Conservation (phyloP, 768 basidiomycete species). For the Collybiopsis confluens region DNA sequence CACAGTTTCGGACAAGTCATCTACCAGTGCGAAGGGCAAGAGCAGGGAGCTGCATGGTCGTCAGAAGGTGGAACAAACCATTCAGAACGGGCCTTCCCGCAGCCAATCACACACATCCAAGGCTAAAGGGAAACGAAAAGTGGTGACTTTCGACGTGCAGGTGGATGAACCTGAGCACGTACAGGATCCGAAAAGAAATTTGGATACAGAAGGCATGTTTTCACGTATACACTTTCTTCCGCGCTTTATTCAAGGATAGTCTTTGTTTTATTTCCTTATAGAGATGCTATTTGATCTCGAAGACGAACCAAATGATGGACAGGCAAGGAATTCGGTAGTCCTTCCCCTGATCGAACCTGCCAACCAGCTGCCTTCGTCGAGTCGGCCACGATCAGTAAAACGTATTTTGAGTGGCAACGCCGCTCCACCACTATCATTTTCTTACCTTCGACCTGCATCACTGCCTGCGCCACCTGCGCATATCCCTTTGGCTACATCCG, state of each 20-base stretch:
- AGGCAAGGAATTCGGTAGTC: constrained; percentile 11
- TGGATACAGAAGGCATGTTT: constrained; percentile 28
- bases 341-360: constrained; percentile 9
- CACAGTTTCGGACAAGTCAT: not conserved
- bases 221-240: not conserved
- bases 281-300: constrained; percentile 51
- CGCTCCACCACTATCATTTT: constrained; percentile 32
- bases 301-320: constrained; percentile 27
- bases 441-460: constrained; percentile 41
- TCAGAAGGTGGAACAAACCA: not conserved
- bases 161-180: constrained; percentile 13
- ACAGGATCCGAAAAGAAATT: not conserved
- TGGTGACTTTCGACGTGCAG: constrained; percentile 45
- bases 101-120: constrained; percentile 10
- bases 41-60: not conserved
- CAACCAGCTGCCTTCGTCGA: not conserved
- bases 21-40: not conserved
- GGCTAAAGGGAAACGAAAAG: constrained; percentile 38
- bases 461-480: constrained; percentile 38
- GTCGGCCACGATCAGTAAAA: constrained; percentile 6
- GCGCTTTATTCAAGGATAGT: not conserved
- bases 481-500: constrained; percentile 19
- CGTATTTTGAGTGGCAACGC: constrained; percentile 15
- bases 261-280: constrained; percentile 11
- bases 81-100: not conserved